Evolutionary conservation across 2,329 filamentous ascomycete species (phyloP).

Genomic region (Coleophoma cylindrospora): DNA sequence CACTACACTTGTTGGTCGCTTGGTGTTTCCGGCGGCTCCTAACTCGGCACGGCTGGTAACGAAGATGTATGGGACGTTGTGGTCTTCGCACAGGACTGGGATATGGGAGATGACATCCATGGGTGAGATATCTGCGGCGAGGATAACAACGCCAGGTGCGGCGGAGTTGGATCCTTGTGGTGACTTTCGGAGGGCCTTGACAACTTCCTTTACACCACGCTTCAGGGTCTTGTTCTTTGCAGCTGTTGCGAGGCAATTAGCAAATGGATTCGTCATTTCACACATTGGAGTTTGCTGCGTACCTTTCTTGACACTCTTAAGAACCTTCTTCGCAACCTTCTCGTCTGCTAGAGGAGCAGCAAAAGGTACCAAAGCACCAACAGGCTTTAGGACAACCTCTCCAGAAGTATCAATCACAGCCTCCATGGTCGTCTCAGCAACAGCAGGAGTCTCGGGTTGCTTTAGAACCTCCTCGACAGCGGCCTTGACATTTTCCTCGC

Average conservation of each 20-base stretch:
- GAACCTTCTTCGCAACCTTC: slow-evolving; percentile 64
- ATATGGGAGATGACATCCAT: slow-evolving; percentile 99
- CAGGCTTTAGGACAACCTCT: slow-evolving; percentile 37
- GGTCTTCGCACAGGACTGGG: slow-evolving; percentile 95
- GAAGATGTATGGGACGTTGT: slow-evolving; percentile 95
- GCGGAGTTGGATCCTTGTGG: slow-evolving; percentile 61
- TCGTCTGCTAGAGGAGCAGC: slow-evolving; percentile 76
- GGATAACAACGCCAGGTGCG: slow-evolving; percentile 73
- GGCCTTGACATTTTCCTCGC: slow-evolving; percentile 46
- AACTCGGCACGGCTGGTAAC: slow-evolving; percentile 89
- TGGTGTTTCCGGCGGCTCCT: slow-evolving; percentile 88
- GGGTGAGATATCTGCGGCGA: slow-evolving; percentile 95
- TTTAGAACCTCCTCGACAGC: slow-evolving; percentile 62
- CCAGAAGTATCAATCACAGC: slow-evolving; percentile 31
- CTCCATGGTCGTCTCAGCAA: slow-evolving; percentile 29
- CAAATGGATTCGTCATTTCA: slow-evolving; percentile 3
- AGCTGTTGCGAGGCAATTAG: slow-evolving; percentile 48
- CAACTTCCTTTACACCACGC: slow-evolving; percentile 97
- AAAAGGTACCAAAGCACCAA: slow-evolving; percentile 72
- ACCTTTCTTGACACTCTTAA: slow-evolving; percentile 61
- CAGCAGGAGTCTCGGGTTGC: slow-evolving; percentile 42
- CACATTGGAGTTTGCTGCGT: slow-evolving; percentile 4
- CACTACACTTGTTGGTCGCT: slow-evolving; percentile 93
- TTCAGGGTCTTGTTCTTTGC: slow-evolving; percentile 94
- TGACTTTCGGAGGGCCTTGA: slow-evolving; percentile 96